Evolutionary conservation across 2,329 filamentous ascomycete species (phyloP).

Genomic region (Curvularia hawaiiensis): DNA sequence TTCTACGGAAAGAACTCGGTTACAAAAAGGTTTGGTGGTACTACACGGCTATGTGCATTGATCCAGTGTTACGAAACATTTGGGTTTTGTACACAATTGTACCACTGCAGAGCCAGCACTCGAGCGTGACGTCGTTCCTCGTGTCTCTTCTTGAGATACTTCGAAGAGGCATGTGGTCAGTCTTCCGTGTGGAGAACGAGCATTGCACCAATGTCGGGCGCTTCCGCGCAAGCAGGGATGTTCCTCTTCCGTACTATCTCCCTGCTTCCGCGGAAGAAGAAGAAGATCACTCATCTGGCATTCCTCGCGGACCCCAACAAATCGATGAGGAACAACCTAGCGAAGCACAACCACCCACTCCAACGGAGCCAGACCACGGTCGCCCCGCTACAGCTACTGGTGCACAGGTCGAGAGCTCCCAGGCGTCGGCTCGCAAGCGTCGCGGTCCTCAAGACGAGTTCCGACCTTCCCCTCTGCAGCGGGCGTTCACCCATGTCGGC

Average conservation of each 20-base stretch:
- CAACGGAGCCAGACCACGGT: not conserved
- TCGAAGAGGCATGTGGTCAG: slow-evolving; percentile 87
- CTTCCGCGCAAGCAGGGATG: slow-evolving; percentile 87
- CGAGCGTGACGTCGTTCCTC: slow-evolving; percentile 78
- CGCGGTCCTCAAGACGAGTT: slow-evolving; percentile 25
- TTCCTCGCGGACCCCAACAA: slow-evolving; percentile 9
- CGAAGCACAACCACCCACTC: slow-evolving; percentile 5
- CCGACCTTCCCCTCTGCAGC: slow-evolving; percentile 43
- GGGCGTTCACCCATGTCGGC: slow-evolving; percentile 60
- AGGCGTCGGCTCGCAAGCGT: slow-evolving; percentile 24
- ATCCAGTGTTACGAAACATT: slow-evolving; percentile 85
- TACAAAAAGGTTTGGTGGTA: slow-evolving; percentile 83
- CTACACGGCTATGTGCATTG: slow-evolving; percentile 81
- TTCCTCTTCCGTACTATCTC: slow-evolving; percentile 79
- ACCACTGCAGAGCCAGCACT: slow-evolving; percentile 79
- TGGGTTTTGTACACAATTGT: slow-evolving; percentile 96
- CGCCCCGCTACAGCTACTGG: slow-evolving; percentile 27
- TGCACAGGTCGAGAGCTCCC: slow-evolving; percentile 22
- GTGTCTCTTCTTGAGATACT: slow-evolving; percentile 78
- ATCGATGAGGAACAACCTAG: slow-evolving; percentile 42
- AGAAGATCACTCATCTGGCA: slow-evolving; percentile 7
- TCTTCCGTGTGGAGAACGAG: slow-evolving; percentile 96
- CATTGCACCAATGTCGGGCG: slow-evolving; percentile 83
- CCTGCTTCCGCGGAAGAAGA: slow-evolving; percentile 26
- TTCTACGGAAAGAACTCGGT: slow-evolving; percentile 73